A percentile compares a stretch with the other conserved stretches of the same genome.
Evolutionary conservation across 768 basidiomycete species (phyloP).

Genomic region (Tricholoma matsutake): DNA sequence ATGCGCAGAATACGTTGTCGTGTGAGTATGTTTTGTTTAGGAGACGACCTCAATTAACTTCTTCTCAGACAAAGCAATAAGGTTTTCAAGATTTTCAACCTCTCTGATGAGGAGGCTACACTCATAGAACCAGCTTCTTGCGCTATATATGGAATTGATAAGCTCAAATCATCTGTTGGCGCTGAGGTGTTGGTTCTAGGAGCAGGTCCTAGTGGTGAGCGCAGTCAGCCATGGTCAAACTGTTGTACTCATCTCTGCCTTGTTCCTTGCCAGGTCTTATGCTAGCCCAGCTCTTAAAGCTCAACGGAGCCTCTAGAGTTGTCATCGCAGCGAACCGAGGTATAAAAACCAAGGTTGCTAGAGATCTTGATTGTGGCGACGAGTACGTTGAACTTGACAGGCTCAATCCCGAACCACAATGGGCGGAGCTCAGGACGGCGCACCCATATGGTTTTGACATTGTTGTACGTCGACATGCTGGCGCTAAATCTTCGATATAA

Average conservation of each 20-base stretch:
- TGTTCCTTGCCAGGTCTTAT: constrained; percentile 48
- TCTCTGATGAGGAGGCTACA: constrained; percentile 74
- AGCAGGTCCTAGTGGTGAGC: constrained; percentile 70
- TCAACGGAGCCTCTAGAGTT: constrained; percentile 68
- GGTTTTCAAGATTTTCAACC: constrained; percentile 71
- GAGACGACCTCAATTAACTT: background rate
- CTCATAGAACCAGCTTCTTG: constrained; percentile 77
- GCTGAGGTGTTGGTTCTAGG: constrained; percentile 72
- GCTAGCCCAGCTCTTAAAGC: constrained; percentile 71
- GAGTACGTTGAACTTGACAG: constrained; percentile 77
- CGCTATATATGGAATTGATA: constrained; percentile 78
- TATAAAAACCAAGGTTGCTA: constrained; percentile 74
- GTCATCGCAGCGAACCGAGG: constrained; percentile 76
- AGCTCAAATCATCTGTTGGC: constrained; percentile 64
- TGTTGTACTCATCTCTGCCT: background rate
- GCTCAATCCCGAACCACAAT: constrained; percentile 58
- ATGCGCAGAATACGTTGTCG: constrained; percentile 71
- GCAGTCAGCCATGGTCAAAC: background rate
- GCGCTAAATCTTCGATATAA: background rate
- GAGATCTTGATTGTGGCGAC: constrained; percentile 64
- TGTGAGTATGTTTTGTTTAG: constrained; percentile 39
- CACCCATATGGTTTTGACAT: constrained; percentile 82
- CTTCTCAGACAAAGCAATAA: constrained; percentile 55
- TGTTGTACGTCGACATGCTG: constrained; percentile 32
- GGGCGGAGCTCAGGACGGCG: constrained; percentile 62